Evolutionary conservation across 129 eudicot genomes (phyloP).

Genomic region (Centella asiatica): DNA sequence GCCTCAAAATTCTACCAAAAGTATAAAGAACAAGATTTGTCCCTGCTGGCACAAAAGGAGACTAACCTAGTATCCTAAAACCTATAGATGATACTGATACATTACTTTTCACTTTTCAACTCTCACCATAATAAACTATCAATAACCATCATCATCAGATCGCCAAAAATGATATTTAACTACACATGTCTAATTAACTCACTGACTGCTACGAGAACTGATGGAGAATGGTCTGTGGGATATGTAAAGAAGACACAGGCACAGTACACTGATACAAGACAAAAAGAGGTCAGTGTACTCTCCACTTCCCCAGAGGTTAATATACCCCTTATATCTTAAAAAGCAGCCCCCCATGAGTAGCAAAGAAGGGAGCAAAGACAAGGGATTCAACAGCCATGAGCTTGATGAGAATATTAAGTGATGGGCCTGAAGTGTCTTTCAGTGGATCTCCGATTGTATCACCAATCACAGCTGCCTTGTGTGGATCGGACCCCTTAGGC

Average conservation of each 20-base stretch:
- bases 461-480: constrained; percentile 88
- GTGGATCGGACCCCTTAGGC: constrained; percentile 91
- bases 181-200: too few relatives aligned
- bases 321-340: too few relatives aligned
- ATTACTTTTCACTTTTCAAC: neutral
- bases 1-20: too few relatives aligned
- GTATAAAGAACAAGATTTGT: neutral
- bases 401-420: constrained; percentile 84
- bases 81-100: neutral
- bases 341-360: constrained; percentile 80
- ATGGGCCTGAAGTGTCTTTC: constrained; percentile 94
- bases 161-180: too few relatives aligned
- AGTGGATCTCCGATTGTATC: constrained; percentile 93
- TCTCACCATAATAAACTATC: too few relatives aligned
- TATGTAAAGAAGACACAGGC: too few relatives aligned
- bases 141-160: constrained; percentile 16
- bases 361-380: constrained; percentile 94
- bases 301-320: too few relatives aligned
- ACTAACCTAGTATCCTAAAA: neutral
- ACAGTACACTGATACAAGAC: too few relatives aligned
- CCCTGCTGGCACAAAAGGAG: neutral
- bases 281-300: too few relatives aligned
- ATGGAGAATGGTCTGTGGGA: too few relatives aligned
- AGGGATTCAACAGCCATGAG: constrained; percentile 95
- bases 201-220: too few relatives aligned